Evolutionary conservation across 768 basidiomycete genomes (phyloP), one percentile per base, ranked within the genome.

Genomic region (Xerocomellus dryophilus): DNA sequence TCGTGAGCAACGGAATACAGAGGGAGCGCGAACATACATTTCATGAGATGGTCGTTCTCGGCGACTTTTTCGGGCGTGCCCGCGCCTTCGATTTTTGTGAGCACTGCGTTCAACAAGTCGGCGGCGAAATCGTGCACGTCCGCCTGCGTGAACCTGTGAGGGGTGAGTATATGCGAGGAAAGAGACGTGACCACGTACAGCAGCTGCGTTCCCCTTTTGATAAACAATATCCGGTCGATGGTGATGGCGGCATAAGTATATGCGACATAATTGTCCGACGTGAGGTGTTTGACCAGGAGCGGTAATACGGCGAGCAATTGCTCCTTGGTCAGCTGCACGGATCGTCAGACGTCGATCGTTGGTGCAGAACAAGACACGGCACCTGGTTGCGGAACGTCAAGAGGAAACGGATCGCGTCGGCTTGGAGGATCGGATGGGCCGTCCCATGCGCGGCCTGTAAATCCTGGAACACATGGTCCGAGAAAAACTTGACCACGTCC

Each of bases 41-140:
- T 94, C 94, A 98, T 99, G 44, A 98, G 74, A 69, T 97, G 90
- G 70, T 98, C 96, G 61, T 99, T 99, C 68, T 98, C 95, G 0
- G 96, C 93, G 31, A 96, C 83, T 74, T 96, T 95, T 68, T 97
- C 90, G 0, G 97, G 85, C 4, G 88, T 88, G 3, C 78, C 80
- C 7, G 84, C 88, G 39, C 75, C 72, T 68, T 94, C 92, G 41
- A 97, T 89, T 69, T 88, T 93, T 38, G 72, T 70, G 58, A 99
- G 77, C 5, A 98, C 76, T 4, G 85, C 85, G 54, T 81, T 73
- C 23, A 93, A 71, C 54, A 97, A 78, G 42, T 81, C 78, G 15
- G 82, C 76, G n/a, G 93, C 91, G 57, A 88, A 82, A 11, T 90
- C 88, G 44, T 86, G 86, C 27, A 98, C 82, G 66, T 98, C 96